These are phyloP conservation scores for Goffeauzyma gilvescens DNA, from an alignment of 768 basidiomycete genomes.

Conservation along the genomic window DNA sequence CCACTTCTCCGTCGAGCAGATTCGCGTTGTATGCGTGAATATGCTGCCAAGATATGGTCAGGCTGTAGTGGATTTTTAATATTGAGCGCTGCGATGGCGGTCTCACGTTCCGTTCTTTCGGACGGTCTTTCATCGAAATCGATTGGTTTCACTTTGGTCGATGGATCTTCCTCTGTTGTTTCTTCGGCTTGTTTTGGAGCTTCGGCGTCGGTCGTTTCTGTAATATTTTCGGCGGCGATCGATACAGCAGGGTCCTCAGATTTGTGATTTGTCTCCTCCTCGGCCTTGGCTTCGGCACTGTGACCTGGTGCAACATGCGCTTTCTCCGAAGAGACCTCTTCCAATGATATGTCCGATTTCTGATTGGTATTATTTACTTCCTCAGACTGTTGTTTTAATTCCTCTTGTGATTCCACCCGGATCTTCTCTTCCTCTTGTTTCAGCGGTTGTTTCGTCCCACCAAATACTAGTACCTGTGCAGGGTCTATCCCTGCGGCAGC, in stretches of 20 bases:
- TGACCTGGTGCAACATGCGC: background rate
- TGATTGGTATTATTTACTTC: background rate
- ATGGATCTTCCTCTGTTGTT: background rate
- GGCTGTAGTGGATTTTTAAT: slow-evolving; percentile 3
- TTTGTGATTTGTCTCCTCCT: background rate
- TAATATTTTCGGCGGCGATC: background rate
- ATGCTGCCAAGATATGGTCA: slow-evolving; percentile 6
- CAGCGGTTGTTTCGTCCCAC: background rate
- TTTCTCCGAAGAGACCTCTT: background rate
- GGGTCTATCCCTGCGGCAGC: slow-evolving; percentile 1
- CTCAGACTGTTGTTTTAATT: background rate
- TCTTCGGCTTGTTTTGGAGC: background rate
- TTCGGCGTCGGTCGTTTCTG: background rate
- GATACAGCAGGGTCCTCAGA: background rate
- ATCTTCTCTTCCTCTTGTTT: slow-evolving; percentile 4
- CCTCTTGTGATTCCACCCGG: background rate
- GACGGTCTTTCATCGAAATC: background rate
- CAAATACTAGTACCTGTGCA: background rate
- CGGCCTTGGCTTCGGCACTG: background rate
- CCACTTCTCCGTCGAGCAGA: slow-evolving; percentile 1
- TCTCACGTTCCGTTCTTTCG: slow-evolving; percentile 1
- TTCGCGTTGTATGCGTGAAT: slow-evolving; percentile 3
- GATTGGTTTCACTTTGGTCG: background rate
- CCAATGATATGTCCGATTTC: no score
- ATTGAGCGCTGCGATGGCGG: slow-evolving; percentile 3